Percentiles rank a stretch among this genome's conserved stretches.
These are phyloP conservation scores for Salix exigua DNA, from an alignment of 345 rosid genomes.

Conservation along the genomic window DNA sequence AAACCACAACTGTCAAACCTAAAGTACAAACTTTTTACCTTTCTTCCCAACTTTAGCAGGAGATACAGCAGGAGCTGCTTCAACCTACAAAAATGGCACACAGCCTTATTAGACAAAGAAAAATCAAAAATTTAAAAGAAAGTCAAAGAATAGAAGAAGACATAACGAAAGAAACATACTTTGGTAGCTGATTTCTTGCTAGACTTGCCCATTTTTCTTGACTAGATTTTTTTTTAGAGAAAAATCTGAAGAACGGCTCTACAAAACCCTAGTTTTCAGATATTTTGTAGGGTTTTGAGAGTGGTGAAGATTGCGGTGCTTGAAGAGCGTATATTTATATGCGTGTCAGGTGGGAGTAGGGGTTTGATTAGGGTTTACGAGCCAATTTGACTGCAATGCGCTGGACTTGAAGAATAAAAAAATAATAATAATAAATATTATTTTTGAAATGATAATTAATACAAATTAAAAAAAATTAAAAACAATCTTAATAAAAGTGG, in stretches of 20 bases:
- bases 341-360: neutral
- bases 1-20: neutral
- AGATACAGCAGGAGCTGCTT: slow-evolving; percentile 10
- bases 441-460: no score
- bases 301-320: neutral
- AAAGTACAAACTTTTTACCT: neutral
- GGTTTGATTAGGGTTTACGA: slow-evolving; percentile 18
- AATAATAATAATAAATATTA: no score
- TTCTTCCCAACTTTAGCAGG: slow-evolving; percentile 13
- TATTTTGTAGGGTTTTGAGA: slow-evolving; percentile 21
- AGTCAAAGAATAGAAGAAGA: neutral
- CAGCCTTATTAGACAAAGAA: neutral
- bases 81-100: slow-evolving; percentile 8
- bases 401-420: no score
- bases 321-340: slow-evolving; percentile 3
- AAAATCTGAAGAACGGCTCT: neutral
- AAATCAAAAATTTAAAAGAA: neutral
- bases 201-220: slow-evolving; percentile 13
- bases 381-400: no score
- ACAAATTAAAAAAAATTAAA: no score
- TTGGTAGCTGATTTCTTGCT: slow-evolving; percentile 19
- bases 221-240: no score
- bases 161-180: neutral
- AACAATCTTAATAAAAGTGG: no score
- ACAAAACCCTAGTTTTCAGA: slow-evolving; percentile 17